Base-by-base conservation (phyloP, 306 rosid genomes). In the Medicago arabica region DNA sequence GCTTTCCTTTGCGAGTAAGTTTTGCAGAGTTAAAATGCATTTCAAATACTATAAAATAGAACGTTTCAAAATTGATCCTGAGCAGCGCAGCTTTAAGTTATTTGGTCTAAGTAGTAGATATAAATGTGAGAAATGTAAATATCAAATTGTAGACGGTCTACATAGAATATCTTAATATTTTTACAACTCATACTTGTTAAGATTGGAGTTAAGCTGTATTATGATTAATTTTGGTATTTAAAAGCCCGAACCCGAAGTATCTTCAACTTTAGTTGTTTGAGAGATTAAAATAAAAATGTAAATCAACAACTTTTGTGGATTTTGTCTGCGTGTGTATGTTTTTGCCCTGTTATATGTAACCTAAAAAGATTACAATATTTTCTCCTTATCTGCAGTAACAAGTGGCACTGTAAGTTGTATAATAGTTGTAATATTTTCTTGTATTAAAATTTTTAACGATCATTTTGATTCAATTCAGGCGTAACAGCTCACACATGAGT, bases 1-100 rank as follows among this genome's bases (percentile, higher is more conserved):
- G 99, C 99, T 80, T 96, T 96, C 89, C 90, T 96, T 41, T 96
- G 99, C 93, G 99, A 96, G 99, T 96, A 86, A 82, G 98, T 87
- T 49, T 28, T 73, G 64, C 4, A 51, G 47, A 38, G 38, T 51
- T 61, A 9, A 75, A 79, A 50, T 72, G 41, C 62, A 71, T 34
- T 58, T 75, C 67, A 63, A 67, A 23, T 68, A 71, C 39, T 28
- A 60, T 53, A 43, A 51, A 39, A 60, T 53, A 43, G 41, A 39
- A 39, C 51, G 1, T 62, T 47, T 2, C 7, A 60, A 60, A 57
- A 41, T 74, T 41, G 44, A 58, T 64, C 9, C 1, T 18, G 9
- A 39, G 31, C 64, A 12, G 51, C 61, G 53, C 40, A 62, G 47
- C 44, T 25, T 12, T 12, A 77, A 53, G 17, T 54, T 58, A 66